Conservation (phyloP, 768 basidiomycete genomes). For the Roridomyces roridus region DNA sequence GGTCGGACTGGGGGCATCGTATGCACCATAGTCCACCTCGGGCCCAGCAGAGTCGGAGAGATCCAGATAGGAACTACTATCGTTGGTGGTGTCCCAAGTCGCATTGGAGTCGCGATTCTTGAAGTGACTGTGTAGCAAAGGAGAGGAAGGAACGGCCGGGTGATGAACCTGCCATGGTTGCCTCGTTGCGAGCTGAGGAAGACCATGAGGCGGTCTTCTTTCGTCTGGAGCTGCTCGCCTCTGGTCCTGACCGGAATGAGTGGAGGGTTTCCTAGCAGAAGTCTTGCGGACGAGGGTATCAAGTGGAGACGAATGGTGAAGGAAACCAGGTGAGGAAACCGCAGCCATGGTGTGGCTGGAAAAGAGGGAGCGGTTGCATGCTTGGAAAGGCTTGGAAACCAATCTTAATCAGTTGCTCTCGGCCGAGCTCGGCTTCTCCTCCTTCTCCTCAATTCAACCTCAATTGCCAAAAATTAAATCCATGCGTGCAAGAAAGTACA, state of each 20-base stretch:
- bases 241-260: neutral
- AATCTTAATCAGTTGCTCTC: no score
- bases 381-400: no score
- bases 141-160: slow-evolving; percentile 35
- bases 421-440: no score
- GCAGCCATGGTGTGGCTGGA: no score
- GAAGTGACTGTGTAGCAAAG: slow-evolving; percentile 56
- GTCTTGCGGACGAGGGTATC: slow-evolving; percentile 53
- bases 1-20: slow-evolving; percentile 51
- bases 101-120: slow-evolving; percentile 44
- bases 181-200: slow-evolving; percentile 26
- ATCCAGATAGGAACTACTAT: slow-evolving; percentile 43
- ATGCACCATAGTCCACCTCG: slow-evolving; percentile 37
- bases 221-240: slow-evolving; percentile 13
- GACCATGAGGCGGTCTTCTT: slow-evolving; percentile 37
- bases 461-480: no score
- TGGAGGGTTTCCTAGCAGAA: slow-evolving; percentile 37
- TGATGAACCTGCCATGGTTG: slow-evolving; percentile 23
- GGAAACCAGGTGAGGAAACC: no score
- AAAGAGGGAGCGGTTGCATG: no score
- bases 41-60: no score
- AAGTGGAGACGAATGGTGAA: slow-evolving; percentile 51
- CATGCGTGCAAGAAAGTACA: no score
- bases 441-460: no score
- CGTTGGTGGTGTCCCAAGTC: slow-evolving; percentile 36